Percentiles rank a stretch among this genome's conserved stretches.
Conservation (phyloP, 2,329 filamentous ascomycete species). For the Epichloe sp. region DNA sequence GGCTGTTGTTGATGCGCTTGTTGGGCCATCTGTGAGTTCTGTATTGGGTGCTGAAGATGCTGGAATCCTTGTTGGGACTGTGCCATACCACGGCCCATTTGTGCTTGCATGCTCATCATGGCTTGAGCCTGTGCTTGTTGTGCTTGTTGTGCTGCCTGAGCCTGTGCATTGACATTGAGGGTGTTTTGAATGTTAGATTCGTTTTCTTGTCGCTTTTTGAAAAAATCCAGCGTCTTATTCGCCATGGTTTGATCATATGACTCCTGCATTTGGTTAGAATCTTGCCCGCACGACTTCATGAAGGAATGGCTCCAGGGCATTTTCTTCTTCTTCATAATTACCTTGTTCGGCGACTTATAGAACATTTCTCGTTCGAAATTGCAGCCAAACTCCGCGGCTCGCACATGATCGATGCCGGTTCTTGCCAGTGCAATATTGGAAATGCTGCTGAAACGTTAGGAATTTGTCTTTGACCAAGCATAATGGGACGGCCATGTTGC, state of each 20-base stretch:
- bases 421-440: conserved; percentile 37
- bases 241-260: conserved; percentile 36
- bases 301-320: not conserved
- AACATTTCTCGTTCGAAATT: conserved; percentile 36
- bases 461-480: not conserved
- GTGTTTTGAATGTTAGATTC: conserved; percentile 35
- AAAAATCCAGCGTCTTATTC: conserved; percentile 34
- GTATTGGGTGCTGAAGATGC: conserved; percentile 46
- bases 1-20: conserved; percentile 14
- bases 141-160: conserved; percentile 16
- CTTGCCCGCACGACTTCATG: not conserved
- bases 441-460: conserved; percentile 25
- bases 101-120: conserved; percentile 40
- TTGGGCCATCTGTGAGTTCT: conserved; percentile 36
- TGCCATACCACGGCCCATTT: conserved; percentile 37
- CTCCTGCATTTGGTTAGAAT: conserved; percentile 22
- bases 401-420: conserved; percentile 25
- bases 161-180: conserved; percentile 31
- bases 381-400: conserved; percentile 29
- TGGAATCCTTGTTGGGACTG: conserved; percentile 42
- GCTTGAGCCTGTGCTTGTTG: conserved; percentile 27
- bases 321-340: conserved; percentile 11
- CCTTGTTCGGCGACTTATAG: conserved; percentile 33
- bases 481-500: not conserved
- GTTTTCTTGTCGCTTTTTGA: conserved; percentile 36